Evolutionary conservation across 225 moss, liverwort and hornwort species (phyloP).

Genomic region (Polytrichum commune): DNA sequence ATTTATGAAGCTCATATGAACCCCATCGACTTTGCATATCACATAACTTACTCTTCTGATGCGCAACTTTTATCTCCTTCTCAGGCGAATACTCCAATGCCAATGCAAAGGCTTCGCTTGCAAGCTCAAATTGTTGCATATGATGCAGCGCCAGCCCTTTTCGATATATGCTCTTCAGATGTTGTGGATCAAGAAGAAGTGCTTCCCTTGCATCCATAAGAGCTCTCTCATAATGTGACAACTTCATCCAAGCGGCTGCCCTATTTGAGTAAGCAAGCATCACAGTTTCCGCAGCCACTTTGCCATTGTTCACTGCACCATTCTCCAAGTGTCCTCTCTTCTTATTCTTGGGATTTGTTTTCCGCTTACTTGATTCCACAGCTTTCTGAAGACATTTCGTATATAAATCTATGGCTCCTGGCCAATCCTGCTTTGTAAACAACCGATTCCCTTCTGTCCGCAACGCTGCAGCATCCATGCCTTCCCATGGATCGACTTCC

Average conservation of each 20-base stretch:
- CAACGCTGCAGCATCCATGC: constrained; percentile 42
- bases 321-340: constrained; percentile 36
- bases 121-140: constrained; percentile 70
- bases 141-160: constrained; percentile 74
- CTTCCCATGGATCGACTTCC: constrained; percentile 18
- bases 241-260: constrained; percentile 73
- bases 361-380: constrained; percentile 21
- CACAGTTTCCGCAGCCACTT: constrained; percentile 48
- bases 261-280: constrained; percentile 81
- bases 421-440: constrained; percentile 57
- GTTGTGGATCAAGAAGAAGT: constrained; percentile 46
- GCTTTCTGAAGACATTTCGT: constrained; percentile 59
- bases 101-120: constrained; percentile 40
- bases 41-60: constrained; percentile 46
- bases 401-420: constrained; percentile 63
- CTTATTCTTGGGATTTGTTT: constrained; percentile 22
- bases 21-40: constrained; percentile 67
- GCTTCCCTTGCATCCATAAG: constrained; percentile 52
- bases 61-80: constrained; percentile 51
- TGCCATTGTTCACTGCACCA: constrained; percentile 23
- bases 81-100: constrained; percentile 54
- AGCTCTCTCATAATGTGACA: constrained; percentile 51
- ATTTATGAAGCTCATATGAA: constrained; percentile 53
- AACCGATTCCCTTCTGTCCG: constrained; percentile 67
- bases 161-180: constrained; percentile 63